These are phyloP conservation scores for Sporothrix pseudoabietina DNA, from an alignment of 2,329 filamentous ascomycete genomes.

Conservation along the genomic window DNA sequence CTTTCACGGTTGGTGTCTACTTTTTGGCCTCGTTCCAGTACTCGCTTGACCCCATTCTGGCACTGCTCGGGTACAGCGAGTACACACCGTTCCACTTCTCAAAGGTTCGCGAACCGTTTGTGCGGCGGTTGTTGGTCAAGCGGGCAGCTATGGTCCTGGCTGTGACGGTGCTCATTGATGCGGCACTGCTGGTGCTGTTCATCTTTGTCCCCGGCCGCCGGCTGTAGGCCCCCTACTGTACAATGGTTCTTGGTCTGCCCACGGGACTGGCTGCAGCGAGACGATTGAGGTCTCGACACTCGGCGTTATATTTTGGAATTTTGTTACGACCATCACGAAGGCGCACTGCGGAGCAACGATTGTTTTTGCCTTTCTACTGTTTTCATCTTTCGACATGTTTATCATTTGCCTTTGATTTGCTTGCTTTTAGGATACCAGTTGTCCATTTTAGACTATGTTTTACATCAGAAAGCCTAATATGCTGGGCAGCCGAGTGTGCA, in stretches of 20 bases:
- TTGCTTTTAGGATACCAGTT: conserved; percentile 34
- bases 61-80: conserved; percentile 86
- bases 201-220: conserved; percentile 91
- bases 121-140: conserved; percentile 80
- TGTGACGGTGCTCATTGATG: conserved; percentile 74
- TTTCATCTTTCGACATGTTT: conserved; percentile 23
- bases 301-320: conserved; percentile 11
- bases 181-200: conserved; percentile 84
- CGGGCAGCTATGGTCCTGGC: conserved; percentile 79
- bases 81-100: conserved; percentile 95
- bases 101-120: conserved; percentile 84
- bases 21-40: conserved; percentile 91
- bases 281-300: background rate
- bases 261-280: background rate
- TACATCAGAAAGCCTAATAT: background rate
- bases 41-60: conserved; percentile 88
- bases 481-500: background rate
- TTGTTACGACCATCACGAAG: conserved; percentile 23
- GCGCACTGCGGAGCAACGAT: background rate
- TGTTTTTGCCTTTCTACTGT: conserved; percentile 6
- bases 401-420: conserved; percentile 18
- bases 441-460: background rate
- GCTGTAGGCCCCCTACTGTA: conserved; percentile 53
- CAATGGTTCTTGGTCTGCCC: background rate
- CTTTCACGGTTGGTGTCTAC: conserved; percentile 90